A percentile compares a stretch with the other conserved stretches of the same genome.
phyloP scores from a whole-genome alignment of 1,139 yeast genomes.

The Eremothecium coryli region DNA sequence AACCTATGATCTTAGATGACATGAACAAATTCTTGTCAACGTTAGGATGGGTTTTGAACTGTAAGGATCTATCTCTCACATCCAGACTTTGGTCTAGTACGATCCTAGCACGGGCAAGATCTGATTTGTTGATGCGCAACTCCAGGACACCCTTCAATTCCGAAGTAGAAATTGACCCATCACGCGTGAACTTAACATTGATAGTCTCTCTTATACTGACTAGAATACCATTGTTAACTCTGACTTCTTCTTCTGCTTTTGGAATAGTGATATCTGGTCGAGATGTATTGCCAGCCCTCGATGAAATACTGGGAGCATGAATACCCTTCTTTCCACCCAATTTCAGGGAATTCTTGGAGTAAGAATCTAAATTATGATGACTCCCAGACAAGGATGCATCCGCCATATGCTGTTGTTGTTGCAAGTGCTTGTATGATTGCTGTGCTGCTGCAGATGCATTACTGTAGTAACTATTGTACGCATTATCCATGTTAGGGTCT shows the following conservation, averaged over 20 bases:
- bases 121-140: slow-evolving; percentile 70
- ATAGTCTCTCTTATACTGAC: slow-evolving; percentile 70
- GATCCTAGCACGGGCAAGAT: slow-evolving; percentile 57
- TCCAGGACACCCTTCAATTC: slow-evolving; percentile 90
- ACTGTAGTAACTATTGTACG: slow-evolving; percentile 31
- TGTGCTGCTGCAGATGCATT: slow-evolving; percentile 32
- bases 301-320: slow-evolving; percentile 9
- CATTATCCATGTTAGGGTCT: slow-evolving; percentile 29
- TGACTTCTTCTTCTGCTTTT: slow-evolving; percentile 24
- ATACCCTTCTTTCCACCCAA: slow-evolving; percentile 22
- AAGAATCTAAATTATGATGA: not conserved
- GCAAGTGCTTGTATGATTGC: slow-evolving; percentile 30
- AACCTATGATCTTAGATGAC: slow-evolving; percentile 48
- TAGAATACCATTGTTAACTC: slow-evolving; percentile 64
- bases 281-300: slow-evolving; percentile 15
- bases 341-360: slow-evolving; percentile 21
- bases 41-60: slow-evolving; percentile 92
- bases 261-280: slow-evolving; percentile 16
- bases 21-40: slow-evolving; percentile 72
- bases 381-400: slow-evolving; percentile 9
- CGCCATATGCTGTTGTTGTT: slow-evolving; percentile 16
- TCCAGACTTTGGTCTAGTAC: slow-evolving; percentile 39
- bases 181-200: slow-evolving; percentile 70
- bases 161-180: slow-evolving; percentile 63
- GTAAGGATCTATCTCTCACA: slow-evolving; percentile 35